These are phyloP conservation scores for Discostella stelligera DNA, from an alignment of 352 stramenopile genomes.

Conservation along the genomic window DNA sequence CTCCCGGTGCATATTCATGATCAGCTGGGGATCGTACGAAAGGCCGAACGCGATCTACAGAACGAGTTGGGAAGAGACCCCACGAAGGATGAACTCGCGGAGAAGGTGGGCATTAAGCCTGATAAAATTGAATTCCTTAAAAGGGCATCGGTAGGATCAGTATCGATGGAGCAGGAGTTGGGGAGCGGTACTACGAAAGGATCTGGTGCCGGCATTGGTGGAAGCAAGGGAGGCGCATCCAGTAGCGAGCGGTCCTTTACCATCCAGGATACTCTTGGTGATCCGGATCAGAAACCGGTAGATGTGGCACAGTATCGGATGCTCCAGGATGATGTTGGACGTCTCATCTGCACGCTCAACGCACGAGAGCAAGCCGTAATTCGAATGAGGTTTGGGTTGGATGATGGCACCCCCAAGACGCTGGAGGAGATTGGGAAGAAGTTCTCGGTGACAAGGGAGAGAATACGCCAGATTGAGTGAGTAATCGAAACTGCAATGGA, in stretches of 20 bases:
- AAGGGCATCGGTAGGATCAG: constrained; percentile 51
- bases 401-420: constrained; percentile 81
- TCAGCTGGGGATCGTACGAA: constrained; percentile 80
- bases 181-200: constrained; percentile 67
- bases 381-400: constrained; percentile 84
- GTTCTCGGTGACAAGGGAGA: constrained; percentile 84
- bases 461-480: constrained; percentile 86
- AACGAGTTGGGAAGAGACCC: constrained; percentile 76
- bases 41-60: constrained; percentile 65
- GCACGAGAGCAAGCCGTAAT: constrained; percentile 82
- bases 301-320: constrained; percentile 77
- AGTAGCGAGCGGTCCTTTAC: constrained; percentile 55
- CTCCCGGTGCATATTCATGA: constrained; percentile 87
- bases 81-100: constrained; percentile 80
- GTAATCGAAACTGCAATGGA: not conserved
- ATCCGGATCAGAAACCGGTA: constrained; percentile 73
- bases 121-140: constrained; percentile 81
- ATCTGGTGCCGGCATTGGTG: constrained; percentile 61
- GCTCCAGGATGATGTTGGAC: constrained; percentile 76
- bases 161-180: constrained; percentile 79
- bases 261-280: constrained; percentile 73
- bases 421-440: constrained; percentile 82
- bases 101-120: constrained; percentile 73
- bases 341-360: constrained; percentile 80
- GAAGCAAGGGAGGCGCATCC: constrained; percentile 43